Conservation (phyloP, 2,329 filamentous ascomycete species). For the Trichoderma gracile region DNA sequence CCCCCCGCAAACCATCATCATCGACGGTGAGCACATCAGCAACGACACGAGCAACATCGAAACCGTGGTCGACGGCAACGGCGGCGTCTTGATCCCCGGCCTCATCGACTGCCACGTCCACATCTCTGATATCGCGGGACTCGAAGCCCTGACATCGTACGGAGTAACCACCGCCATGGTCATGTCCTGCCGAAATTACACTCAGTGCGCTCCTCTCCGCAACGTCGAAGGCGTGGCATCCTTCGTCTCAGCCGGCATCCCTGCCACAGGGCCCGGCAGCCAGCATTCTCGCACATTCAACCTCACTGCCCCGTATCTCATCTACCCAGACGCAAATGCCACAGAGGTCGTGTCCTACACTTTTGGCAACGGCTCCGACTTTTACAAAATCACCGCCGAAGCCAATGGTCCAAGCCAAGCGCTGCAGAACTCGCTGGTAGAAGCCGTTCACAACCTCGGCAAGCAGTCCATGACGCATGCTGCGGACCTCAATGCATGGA, state of each 20-base stretch:
- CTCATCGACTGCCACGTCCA: conserved; percentile 17
- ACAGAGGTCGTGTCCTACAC: conserved; percentile 2
- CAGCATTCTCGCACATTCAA: conserved; percentile 19
- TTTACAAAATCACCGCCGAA: conserved; percentile 18
- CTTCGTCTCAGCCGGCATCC: conserved; percentile 7
- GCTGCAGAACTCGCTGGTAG: conserved; percentile 14
- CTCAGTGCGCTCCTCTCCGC: conserved; percentile 5
- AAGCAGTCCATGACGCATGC: conserved; percentile 19
- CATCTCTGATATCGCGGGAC: not conserved
- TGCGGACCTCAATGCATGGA: conserved; percentile 1
- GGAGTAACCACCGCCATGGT: conserved; percentile 7
- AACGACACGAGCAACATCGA: conserved; percentile 1
- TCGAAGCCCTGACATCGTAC: conserved; percentile 6
- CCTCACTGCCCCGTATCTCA: conserved; percentile 1
- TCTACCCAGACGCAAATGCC: conserved; percentile 5
- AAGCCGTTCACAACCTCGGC: conserved; percentile 9
- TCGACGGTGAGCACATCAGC: conserved; percentile 14
- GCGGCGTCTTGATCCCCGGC: conserved; percentile 5
- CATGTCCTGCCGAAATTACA: conserved; percentile 20
- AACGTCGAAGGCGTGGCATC: conserved; percentile 12
- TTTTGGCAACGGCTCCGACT: conserved; percentile 19
- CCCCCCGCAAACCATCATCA: not conserved
- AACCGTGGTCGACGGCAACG: conserved; percentile 6
- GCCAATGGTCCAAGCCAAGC: conserved; percentile 9
- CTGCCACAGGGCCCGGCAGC: conserved; percentile 13